phyloP scores from a whole-genome alignment of 352 stramenopile species.

The Pythium phragmiticola region DNA sequence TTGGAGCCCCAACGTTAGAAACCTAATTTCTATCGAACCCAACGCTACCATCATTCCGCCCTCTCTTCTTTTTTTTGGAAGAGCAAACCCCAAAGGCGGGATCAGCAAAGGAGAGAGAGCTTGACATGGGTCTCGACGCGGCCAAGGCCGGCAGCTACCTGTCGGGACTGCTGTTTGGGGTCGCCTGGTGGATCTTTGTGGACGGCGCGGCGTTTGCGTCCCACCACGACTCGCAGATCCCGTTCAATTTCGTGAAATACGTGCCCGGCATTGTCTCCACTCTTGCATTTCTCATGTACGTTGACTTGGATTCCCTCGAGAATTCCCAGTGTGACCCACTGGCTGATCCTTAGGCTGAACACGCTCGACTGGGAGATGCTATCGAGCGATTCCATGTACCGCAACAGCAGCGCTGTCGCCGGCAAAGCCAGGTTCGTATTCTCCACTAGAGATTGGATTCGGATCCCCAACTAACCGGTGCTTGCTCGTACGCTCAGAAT shows the following conservation, averaged over 20 bases:
- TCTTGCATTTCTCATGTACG: slow-evolving; percentile 57
- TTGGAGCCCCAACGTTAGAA: background rate
- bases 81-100: background rate
- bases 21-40: background rate
- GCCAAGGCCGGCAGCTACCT: slow-evolving; percentile 42
- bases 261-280: slow-evolving; percentile 53
- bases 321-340: too few species aligned
- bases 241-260: slow-evolving; percentile 63
- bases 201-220: slow-evolving; percentile 47
- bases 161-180: slow-evolving; percentile 46
- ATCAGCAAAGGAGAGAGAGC: background rate
- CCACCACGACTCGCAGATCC: slow-evolving; percentile 47
- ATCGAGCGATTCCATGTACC: slow-evolving; percentile 43
- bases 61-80: background rate
- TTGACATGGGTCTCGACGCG: slow-evolving; percentile 18
- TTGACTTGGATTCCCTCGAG: too few species aligned
- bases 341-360: slow-evolving; percentile 35
- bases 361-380: slow-evolving; percentile 70
- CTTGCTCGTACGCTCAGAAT: slow-evolving; percentile 21
- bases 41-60: slow-evolving; percentile 6
- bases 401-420: slow-evolving; percentile 38
- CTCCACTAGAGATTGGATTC: background rate
- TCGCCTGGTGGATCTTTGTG: slow-evolving; percentile 62
- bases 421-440: slow-evolving; percentile 38
- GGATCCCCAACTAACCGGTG: too few species aligned